Evolutionary conservation across 2,329 filamentous ascomycete species (phyloP).

Genomic region (Aspergillus sp.): DNA sequence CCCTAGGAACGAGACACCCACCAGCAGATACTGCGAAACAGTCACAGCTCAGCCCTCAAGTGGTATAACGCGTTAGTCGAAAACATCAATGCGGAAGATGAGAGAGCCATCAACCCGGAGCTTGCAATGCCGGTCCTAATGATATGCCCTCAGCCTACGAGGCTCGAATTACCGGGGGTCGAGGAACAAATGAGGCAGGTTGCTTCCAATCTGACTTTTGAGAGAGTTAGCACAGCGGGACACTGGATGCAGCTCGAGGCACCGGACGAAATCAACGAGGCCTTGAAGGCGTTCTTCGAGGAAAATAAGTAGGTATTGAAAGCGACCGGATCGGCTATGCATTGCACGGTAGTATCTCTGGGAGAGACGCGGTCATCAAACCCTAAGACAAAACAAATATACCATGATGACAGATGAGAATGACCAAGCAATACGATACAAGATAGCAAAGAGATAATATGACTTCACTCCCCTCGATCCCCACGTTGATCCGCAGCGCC

Average conservation of each 20-base stretch:
- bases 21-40: conserved; percentile 26
- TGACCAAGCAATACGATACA: background rate
- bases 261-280: conserved; percentile 28
- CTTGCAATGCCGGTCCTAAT: conserved; percentile 28
- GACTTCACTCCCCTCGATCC: background rate
- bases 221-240: conserved; percentile 21
- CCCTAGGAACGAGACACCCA: conserved; percentile 25
- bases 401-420: background rate
- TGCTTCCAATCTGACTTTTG: conserved; percentile 24
- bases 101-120: conserved; percentile 20
- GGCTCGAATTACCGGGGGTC: conserved; percentile 18
- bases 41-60: conserved; percentile 26
- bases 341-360: background rate
- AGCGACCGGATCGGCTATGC: background rate
- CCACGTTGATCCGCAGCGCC: background rate
- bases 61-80: conserved; percentile 30
- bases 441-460: background rate
- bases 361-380: background rate
- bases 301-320: background rate
- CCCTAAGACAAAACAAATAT: background rate
- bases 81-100: conserved; percentile 31
- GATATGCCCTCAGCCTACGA: conserved; percentile 20
- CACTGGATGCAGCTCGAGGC: conserved; percentile 35
- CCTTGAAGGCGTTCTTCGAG: conserved; percentile 24
- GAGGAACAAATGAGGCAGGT: conserved; percentile 22